Evolutionary conservation across 345 rosid genomes (phyloP).

Genomic region (Salix arbutifolia): DNA sequence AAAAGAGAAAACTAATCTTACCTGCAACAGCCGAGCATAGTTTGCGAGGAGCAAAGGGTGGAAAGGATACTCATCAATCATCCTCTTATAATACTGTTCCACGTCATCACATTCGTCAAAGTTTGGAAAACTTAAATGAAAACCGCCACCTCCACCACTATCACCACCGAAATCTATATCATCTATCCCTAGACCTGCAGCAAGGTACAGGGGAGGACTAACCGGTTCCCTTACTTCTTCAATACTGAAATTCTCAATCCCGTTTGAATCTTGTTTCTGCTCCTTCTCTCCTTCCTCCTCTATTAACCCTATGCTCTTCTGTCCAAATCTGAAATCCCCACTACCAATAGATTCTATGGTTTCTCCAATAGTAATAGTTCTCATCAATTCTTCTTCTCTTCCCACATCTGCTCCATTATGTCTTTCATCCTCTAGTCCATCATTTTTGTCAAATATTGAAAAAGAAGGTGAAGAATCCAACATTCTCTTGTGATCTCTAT

Average conservation of each 20-base stretch:
- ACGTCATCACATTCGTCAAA: constrained; percentile 38
- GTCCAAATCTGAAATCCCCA: constrained; percentile 52
- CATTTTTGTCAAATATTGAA: constrained; percentile 32
- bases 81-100: constrained; percentile 48
- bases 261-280: constrained; percentile 10
- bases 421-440: constrained; percentile 28
- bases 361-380: constrained; percentile 48
- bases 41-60: constrained; percentile 65
- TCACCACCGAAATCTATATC: constrained; percentile 9
- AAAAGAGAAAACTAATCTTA: constrained; percentile 7
- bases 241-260: constrained; percentile 2
- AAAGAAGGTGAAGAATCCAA: constrained; percentile 54
- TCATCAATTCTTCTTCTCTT: constrained; percentile 19
- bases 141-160: constrained; percentile 24
- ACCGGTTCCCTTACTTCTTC: constrained; percentile 42
- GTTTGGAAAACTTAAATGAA: constrained; percentile 31
- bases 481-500: constrained; percentile 31
- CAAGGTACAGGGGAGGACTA: constrained; percentile 68
- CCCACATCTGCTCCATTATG: constrained; percentile 6
- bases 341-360: constrained; percentile 21
- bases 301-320: constrained; percentile 32
- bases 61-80: constrained; percentile 64
- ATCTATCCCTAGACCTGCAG: constrained; percentile 61
- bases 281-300: constrained; percentile 41
- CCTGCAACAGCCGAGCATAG: constrained; percentile 79